Conservation (phyloP, 2,329 filamentous ascomycete species). For the Alternaria panax region DNA sequence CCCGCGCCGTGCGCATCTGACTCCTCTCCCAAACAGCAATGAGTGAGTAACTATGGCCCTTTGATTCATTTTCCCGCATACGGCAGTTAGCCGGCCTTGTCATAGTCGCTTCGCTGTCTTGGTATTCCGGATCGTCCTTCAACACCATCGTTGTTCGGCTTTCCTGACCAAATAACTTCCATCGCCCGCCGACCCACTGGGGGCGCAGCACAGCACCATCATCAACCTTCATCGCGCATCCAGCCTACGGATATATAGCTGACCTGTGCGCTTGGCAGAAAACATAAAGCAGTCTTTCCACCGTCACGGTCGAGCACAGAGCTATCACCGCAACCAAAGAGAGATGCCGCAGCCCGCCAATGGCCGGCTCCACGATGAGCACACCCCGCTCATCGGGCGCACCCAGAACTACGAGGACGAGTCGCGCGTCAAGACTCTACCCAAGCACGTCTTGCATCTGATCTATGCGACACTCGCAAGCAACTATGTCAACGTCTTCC, state of each 20-base stretch:
- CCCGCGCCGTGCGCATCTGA: constrained; percentile 15
- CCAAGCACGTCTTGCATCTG: constrained; percentile 45
- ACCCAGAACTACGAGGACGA: constrained; percentile 30
- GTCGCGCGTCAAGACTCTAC: constrained; percentile 36
- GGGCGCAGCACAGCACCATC: constrained; percentile 11
- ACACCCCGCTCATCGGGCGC: constrained; percentile 40
- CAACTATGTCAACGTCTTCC: constrained; percentile 71
- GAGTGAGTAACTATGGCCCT: constrained; percentile 25
- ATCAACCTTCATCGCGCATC: constrained; percentile 4
- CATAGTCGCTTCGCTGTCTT: constrained; percentile 13
- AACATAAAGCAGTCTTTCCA: constrained; percentile 46
- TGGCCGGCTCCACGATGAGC: constrained; percentile 37
- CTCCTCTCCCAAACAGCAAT: constrained; percentile 18
- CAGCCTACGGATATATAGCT: constrained; percentile 7
- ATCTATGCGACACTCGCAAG: constrained; percentile 56
- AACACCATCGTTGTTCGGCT: constrained; percentile 3
- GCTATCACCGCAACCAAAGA: constrained; percentile 11
- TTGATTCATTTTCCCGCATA: constrained; percentile 15
- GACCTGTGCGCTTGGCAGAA: constrained; percentile 30
- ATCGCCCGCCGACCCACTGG: background rate
- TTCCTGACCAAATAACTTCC: constrained; percentile 2
- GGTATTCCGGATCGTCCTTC: constrained; percentile 7
- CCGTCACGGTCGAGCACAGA: constrained; percentile 36
- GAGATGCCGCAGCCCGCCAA: constrained; percentile 38
- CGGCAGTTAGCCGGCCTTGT: constrained; percentile 13